These are phyloP conservation scores for Maudiozyma humilis DNA, from an alignment of 1,139 yeast genomes.

Conservation along the genomic window DNA sequence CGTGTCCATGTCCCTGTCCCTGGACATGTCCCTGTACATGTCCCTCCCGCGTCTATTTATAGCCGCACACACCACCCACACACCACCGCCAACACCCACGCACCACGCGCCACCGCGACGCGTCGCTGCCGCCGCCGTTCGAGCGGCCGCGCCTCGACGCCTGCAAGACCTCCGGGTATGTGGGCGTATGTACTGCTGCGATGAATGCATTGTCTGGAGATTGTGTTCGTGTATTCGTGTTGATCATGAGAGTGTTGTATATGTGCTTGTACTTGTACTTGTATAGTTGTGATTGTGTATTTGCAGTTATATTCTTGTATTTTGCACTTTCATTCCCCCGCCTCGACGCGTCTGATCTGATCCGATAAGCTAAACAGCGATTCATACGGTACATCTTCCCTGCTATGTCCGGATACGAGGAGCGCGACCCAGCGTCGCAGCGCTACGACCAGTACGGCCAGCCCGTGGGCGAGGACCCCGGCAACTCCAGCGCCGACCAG, in stretches of 20 bases:
- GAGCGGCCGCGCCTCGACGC: not conserved
- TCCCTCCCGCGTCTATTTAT: not conserved
- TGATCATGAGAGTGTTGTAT: no score
- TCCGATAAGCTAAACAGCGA: no score
- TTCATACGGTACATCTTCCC: not conserved
- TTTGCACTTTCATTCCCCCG: not conserved
- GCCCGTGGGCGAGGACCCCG: constrained; percentile 18
- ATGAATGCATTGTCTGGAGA: no score
- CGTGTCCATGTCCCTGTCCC: no score
- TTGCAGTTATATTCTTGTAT: not conserved
- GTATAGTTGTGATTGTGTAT: not conserved
- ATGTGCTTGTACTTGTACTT: no score
- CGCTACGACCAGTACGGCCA: constrained; percentile 28
- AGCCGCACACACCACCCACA: not conserved
- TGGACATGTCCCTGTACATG: no score
- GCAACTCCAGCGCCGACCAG: constrained; percentile 12
- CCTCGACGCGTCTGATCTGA: not conserved
- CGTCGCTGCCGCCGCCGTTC: no score
- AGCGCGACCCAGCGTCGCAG: constrained; percentile 8
- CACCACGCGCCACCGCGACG: not conserved
- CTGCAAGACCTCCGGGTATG: no score
- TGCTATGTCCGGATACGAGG: constrained; percentile 2
- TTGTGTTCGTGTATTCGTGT: no score
- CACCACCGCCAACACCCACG: not conserved
- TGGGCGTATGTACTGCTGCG: no score